Evolutionary conservation across 495 filamentous ascomycete species (phyloP), one percentile per base, ranked within the genome.

Genomic region (Melanomma pulvis-pyrius): DNA sequence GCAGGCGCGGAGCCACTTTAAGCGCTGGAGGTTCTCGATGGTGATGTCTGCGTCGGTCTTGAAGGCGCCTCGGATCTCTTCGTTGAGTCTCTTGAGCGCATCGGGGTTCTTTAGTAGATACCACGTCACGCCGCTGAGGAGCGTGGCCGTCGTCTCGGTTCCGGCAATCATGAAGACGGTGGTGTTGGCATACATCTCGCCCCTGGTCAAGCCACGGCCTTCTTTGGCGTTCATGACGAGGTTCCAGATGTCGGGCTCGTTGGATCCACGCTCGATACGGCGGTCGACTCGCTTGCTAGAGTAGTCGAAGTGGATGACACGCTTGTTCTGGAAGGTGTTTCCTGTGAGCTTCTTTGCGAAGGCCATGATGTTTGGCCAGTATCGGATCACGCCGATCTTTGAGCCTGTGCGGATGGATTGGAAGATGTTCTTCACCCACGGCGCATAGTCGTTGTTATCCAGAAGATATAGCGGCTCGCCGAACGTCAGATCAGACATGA

Each of bases 31-130:
- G 1, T 67, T 73, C 22, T 74, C 71, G 44, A 83, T 76, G 0
- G 75, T 80, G 13, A 88, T 85, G 0, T 82, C 78, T 0, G 69
- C 65, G 0, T 75, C 73, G 3, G 32, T 44, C 0, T 41, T 0
- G 30, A 87, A 85, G 0, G 69, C n/a, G 6, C 56, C 52, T 13
- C 83, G 77, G n/a, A 88, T 75, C 52, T 86, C 84, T 0, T 59
- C 3, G 0, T 52, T 46, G 0, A 84, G 73, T 22, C 53, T 73
- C 9, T 48, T 36, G 64, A 82, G 69, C 19, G 70, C 71, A 0
- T 74, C 70, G 1, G 76, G 76, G 41, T 82, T 64, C 0, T 75
- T 74, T 15, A 82, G 73, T 0, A 88, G 78, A 74, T 1, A 79
- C 75, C 61, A 84, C 79, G 30, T 63, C 3, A 71, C 19, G 9